Conservation (phyloP, 345 rosid species). For the Eucalyptus lansdowneana region DNA sequence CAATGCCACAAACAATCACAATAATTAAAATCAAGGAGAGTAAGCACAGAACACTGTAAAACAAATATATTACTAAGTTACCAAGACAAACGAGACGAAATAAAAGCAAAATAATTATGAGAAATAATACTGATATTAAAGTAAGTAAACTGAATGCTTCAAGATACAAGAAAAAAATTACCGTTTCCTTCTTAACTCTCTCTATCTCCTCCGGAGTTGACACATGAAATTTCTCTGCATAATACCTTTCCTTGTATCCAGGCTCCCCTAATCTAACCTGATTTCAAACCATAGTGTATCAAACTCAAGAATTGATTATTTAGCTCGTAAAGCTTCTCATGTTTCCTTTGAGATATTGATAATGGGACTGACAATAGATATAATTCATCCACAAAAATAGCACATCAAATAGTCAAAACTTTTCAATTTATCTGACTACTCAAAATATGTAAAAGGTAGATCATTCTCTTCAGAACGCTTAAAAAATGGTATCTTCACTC, state of each 20-base stretch:
- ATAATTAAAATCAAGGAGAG: not conserved
- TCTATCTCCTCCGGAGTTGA: slow-evolving; percentile 52
- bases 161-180: slow-evolving; percentile 20
- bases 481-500: not conserved
- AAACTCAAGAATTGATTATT: not conserved
- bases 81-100: not conserved
- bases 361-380: not conserved
- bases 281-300: not conserved
- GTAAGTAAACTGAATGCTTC: not conserved
- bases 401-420: not conserved
- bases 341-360: not conserved
- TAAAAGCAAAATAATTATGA: not conserved
- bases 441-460: not conserved
- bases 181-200: slow-evolving; percentile 58
- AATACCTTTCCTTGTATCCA: slow-evolving; percentile 90
- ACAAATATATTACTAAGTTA: not conserved
- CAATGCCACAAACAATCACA: not conserved
- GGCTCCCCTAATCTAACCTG: slow-evolving; percentile 95
- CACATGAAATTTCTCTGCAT: slow-evolving; percentile 66
- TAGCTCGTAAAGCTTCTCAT: not conserved
- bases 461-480: not conserved
- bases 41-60: not conserved
- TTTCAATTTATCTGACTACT: not conserved
- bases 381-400: not conserved
- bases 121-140: not conserved